These are phyloP conservation scores for Lipomyces mesembrius DNA, from an alignment of 805 yeast genomes.

Conservation along the genomic window DNA sequence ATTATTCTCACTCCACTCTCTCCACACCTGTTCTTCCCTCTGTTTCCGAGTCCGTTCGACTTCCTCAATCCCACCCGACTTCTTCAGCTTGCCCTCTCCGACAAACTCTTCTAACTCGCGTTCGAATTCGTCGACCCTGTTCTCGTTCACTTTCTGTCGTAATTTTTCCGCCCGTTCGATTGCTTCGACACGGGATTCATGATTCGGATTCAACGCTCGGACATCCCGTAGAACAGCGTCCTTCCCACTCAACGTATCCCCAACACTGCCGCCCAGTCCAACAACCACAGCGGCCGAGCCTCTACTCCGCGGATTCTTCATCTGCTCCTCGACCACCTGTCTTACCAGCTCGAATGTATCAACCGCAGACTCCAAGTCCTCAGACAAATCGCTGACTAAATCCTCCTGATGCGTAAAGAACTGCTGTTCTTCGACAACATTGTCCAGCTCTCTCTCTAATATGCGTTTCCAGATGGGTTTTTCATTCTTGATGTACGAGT, in stretches of 20 bases:
- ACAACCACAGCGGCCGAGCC: slow-evolving; percentile 4
- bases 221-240: slow-evolving; percentile 85
- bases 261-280: slow-evolving; percentile 38
- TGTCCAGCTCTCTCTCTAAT: slow-evolving; percentile 90
- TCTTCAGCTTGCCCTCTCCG: slow-evolving; percentile 72
- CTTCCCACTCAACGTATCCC: slow-evolving; percentile 51
- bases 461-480: slow-evolving; percentile 85
- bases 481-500: slow-evolving; percentile 67
- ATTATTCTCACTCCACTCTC: slow-evolving; percentile 43
- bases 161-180: slow-evolving; percentile 83
- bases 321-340: slow-evolving; percentile 76
- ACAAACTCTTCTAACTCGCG: slow-evolving; percentile 88
- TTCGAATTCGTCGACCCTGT: slow-evolving; percentile 69
- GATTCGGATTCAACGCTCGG: slow-evolving; percentile 77
- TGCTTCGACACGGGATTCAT: slow-evolving; percentile 83
- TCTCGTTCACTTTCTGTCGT: slow-evolving; percentile 69
- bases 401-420: slow-evolving; percentile 89
- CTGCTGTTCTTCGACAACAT: slow-evolving; percentile 92
- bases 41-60: slow-evolving; percentile 68
- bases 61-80: slow-evolving; percentile 88
- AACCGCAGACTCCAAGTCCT: slow-evolving; percentile 76
- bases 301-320: slow-evolving; percentile 38
- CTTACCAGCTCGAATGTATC: slow-evolving; percentile 84
- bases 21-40: slow-evolving; percentile 74
- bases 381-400: slow-evolving; percentile 73